Evolutionary conservation across 495 filamentous ascomycete species (phyloP), one percentile per base, ranked within the genome.

Genomic region (Penicillium robsamsonii): DNA sequence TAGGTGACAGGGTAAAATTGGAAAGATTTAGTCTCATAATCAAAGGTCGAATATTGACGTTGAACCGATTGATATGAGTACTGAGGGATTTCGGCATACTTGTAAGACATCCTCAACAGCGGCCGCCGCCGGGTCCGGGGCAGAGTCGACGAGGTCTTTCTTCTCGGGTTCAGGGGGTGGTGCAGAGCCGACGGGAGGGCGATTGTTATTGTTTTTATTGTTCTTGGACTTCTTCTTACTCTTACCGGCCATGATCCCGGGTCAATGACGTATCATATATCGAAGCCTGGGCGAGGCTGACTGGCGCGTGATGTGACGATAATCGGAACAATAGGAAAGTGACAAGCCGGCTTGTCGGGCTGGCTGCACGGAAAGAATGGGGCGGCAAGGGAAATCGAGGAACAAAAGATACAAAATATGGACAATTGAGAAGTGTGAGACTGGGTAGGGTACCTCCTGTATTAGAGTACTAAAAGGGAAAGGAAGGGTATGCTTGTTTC

Each of bases 41-140:
- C 69, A 58, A 68, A 75, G 40, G 70, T 70, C 62, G 76, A 72
- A 58, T 76, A 77, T 43, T 65, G 65, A 71, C 63, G 51, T 33
- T 69, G 62, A 60, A 73, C 64, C 41, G 54, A 64, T 53, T 75
- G 70, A 64, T 78, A 78, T 43, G 70, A 30, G 65, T 65, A 78
- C 43, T 55, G 53, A 57, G 75, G 70, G 64, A 76, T 50, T 40
- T 68, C 25, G 65, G 75, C 76, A 71, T 79, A 79, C 73, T 74
- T 61, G 66, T 62, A 66, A 43, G 44, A 61, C 72, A 77, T 76
- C 65, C 66, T 74, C 65, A 48, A 50, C 61, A 50, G 60, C 58
- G 64, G 60, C 65, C 60, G 66, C 63, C 58, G 64, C 65, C 61
- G 65, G 53, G 44, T 70, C 70, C 41, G 59, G 49, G 53, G 64